A percentile compares a stretch with the other conserved stretches of the same genome.
Evolutionary conservation across 164 flowering plant species (phyloP).

Genomic region (Warburgia ugandensis): DNA sequence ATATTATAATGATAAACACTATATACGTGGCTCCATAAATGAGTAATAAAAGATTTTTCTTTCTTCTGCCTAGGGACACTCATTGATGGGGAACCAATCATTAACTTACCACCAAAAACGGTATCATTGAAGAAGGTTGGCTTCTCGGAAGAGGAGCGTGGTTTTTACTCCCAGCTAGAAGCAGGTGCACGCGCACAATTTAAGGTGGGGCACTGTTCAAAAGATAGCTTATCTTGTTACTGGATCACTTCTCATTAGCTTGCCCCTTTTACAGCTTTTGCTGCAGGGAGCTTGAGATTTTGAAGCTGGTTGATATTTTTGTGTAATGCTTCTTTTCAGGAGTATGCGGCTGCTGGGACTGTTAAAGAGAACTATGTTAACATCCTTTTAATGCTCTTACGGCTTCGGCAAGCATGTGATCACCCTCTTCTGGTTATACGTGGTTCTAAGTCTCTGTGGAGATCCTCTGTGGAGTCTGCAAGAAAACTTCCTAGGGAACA

Average conservation of each 20-base stretch:
- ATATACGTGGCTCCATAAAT: too few species aligned
- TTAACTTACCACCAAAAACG: constrained; percentile 73
- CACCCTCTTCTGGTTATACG: constrained; percentile 87
- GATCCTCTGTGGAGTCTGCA: constrained; percentile 52
- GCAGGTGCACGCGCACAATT: constrained; percentile 77
- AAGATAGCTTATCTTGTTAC: too few species aligned
- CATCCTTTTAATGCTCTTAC: constrained; percentile 85
- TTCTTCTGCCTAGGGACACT: constrained; percentile 43
- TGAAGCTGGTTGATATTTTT: too few species aligned
- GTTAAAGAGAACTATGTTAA: constrained; percentile 88
- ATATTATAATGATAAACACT: too few species aligned
- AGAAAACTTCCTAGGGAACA: constrained; percentile 53
- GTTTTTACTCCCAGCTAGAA: constrained; percentile 72
- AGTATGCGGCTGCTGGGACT: constrained; percentile 93
- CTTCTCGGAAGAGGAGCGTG: constrained; percentile 72
- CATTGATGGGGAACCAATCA: constrained; percentile 81
- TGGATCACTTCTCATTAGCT: too few species aligned
- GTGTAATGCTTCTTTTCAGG: too few species aligned
- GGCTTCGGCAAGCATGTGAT: constrained; percentile 97
- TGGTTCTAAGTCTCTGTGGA: constrained; percentile 44
- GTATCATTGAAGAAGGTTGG: constrained; percentile 54
- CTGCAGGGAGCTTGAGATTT: too few species aligned
- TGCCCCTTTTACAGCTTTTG: too few species aligned
- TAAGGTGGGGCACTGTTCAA: too few species aligned
- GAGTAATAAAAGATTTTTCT: background rate